Evolutionary conservation across 1,284 basidiomycete genomes (phyloP).

Genomic region (Phylloporus gajari): DNA sequence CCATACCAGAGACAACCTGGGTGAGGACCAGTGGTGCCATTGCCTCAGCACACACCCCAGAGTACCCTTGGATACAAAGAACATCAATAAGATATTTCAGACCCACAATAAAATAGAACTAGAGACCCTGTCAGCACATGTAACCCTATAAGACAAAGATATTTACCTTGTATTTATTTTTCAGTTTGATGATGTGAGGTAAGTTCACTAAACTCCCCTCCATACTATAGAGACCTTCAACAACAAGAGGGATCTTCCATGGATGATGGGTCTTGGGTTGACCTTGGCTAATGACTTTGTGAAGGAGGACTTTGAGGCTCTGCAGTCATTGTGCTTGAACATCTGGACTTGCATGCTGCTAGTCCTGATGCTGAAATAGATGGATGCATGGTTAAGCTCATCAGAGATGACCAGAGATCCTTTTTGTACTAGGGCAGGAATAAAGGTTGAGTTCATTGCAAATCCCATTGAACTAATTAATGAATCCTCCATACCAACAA

Average conservation of each 20-base stretch:
- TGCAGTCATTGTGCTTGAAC: conserved; percentile 98
- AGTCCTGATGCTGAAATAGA: conserved; percentile 91
- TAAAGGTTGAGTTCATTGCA: conserved; percentile 96
- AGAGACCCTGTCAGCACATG: conserved; percentile 19
- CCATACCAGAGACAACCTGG: conserved; percentile 93
- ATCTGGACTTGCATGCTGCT: conserved; percentile 91
- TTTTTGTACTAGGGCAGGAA: conserved; percentile 91
- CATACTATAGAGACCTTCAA: conserved; percentile 98
- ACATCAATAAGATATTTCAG: conserved; percentile 83
- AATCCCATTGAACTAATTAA: conserved; percentile 97
- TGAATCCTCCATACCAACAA: conserved; percentile 90
- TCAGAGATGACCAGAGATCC: conserved; percentile 97
- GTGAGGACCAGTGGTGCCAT: conserved; percentile 92
- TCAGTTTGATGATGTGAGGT: conserved; percentile 86
- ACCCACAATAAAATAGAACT: conserved; percentile 96
- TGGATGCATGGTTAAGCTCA: conserved; percentile 96
- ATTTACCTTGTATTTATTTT: conserved; percentile 92
- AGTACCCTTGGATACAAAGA: conserved; percentile 85
- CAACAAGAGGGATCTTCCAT: conserved; percentile 96
- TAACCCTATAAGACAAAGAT: not conserved
- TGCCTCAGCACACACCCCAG: conserved; percentile 89
- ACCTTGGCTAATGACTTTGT: conserved; percentile 95
- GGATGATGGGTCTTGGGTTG: conserved; percentile 97
- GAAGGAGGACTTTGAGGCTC: conserved; percentile 82
- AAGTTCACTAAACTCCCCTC: conserved; percentile 94